phyloP scores from a whole-genome alignment of 306 rosid species.

The Cajanus cajan region DNA sequence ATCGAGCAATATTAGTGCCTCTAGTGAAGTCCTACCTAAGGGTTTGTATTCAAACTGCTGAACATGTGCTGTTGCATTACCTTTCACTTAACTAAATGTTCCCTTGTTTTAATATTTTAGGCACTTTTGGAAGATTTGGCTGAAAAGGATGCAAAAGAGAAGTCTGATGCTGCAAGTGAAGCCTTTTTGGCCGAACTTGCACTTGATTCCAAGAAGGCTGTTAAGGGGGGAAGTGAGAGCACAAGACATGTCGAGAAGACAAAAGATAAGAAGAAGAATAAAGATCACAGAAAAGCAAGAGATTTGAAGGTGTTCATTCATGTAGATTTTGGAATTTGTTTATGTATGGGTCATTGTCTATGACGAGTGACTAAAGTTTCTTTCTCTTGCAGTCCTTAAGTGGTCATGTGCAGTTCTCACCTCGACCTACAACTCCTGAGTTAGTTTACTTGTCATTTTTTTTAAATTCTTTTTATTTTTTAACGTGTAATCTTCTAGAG shows the following conservation, averaged over 20 bases:
- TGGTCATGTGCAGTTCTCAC: constrained; percentile 45
- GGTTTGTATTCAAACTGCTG: constrained; percentile 60
- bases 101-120: constrained; percentile 45
- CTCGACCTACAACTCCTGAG: constrained; percentile 47
- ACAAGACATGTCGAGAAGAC: constrained; percentile 63
- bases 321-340: constrained; percentile 21
- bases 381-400: constrained; percentile 54
- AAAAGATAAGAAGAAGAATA: constrained; percentile 88
- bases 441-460: constrained; percentile 39
- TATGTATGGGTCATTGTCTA: constrained; percentile 27
- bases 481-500: constrained; percentile 8
- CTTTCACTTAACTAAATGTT: constrained; percentile 20
- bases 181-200: constrained; percentile 97
- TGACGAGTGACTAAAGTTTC: constrained; percentile 31
- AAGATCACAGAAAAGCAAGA: constrained; percentile 74
- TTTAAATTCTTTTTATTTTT: neutral
- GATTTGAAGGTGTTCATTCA: constrained; percentile 68
- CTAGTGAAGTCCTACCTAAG: constrained; percentile 80
- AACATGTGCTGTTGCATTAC: constrained; percentile 7
- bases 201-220: constrained; percentile 75
- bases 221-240: constrained; percentile 72
- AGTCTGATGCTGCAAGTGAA: constrained; percentile 94
- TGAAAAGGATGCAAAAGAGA: constrained; percentile 90
- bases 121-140: constrained; percentile 87
- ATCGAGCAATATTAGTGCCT: constrained; percentile 77